These are phyloP conservation scores for Moesziomyces sp. DNA, from an alignment of 1,284 basidiomycete genomes.

Conservation along the genomic window DNA sequence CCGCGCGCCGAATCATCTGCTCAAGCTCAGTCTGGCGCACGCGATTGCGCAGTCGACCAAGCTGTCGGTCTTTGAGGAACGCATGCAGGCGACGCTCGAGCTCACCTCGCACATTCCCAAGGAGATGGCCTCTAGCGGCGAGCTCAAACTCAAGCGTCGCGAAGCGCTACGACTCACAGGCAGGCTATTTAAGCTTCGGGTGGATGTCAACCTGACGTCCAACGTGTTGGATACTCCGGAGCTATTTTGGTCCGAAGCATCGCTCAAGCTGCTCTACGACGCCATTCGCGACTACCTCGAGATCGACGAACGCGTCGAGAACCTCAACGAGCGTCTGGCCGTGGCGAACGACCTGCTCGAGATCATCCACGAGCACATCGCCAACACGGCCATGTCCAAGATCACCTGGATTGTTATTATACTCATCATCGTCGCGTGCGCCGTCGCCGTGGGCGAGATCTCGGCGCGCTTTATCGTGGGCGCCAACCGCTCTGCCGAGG, in stretches of 20 bases:
- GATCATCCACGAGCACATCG: constrained; percentile 92
- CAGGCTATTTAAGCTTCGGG: constrained; percentile 84
- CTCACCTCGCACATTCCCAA: constrained; percentile 85
- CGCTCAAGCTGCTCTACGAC: constrained; percentile 86
- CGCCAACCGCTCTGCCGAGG: constrained; percentile 33
- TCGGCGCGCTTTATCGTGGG: constrained; percentile 79
- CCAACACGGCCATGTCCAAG: constrained; percentile 81
- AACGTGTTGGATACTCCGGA: constrained; percentile 94
- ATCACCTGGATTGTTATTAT: constrained; percentile 92
- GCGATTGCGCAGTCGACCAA: constrained; percentile 94
- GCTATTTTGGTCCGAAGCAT: constrained; percentile 94
- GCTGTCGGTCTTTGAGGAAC: constrained; percentile 86
- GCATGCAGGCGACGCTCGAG: constrained; percentile 81
- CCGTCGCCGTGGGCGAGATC: constrained; percentile 88
- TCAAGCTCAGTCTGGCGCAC: constrained; percentile 85
- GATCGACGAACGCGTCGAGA: constrained; percentile 83
- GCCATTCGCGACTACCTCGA: constrained; percentile 96
- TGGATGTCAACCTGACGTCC: constrained; percentile 89
- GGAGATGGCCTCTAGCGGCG: constrained; percentile 83
- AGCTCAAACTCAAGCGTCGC: constrained; percentile 79
- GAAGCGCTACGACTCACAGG: constrained; percentile 90
- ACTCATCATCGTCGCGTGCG: constrained; percentile 86
- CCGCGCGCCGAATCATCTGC: constrained; percentile 75
- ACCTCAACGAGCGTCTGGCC: constrained; percentile 86
- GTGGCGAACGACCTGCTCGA: constrained; percentile 77